Evolutionary conservation across 1,139 yeast genomes (phyloP).

Genomic region (Saccharomyces hybrid): DNA sequence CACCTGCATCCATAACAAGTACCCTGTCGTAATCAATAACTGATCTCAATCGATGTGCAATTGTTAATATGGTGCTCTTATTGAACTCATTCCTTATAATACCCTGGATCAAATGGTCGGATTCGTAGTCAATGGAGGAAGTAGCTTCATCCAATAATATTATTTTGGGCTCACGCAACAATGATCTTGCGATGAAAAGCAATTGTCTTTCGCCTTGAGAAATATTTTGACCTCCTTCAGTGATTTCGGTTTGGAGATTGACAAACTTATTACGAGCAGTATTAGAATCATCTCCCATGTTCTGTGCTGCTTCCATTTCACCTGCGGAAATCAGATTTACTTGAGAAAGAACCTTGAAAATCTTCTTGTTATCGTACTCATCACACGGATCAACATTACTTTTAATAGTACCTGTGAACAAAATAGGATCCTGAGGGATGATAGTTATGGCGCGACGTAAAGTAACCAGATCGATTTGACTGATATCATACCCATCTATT

Average conservation of each 20-base stretch:
- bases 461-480: constrained; percentile 63
- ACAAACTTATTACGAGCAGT: constrained; percentile 51
- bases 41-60: constrained; percentile 85
- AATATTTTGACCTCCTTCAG: constrained; percentile 80
- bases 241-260: constrained; percentile 50
- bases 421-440: constrained; percentile 85
- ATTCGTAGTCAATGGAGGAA: constrained; percentile 82
- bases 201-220: constrained; percentile 93
- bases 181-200: constrained; percentile 78
- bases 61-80: constrained; percentile 71
- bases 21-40: constrained; percentile 85
- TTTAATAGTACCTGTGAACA: constrained; percentile 72
- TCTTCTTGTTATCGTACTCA: constrained; percentile 56
- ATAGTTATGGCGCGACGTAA: constrained; percentile 74
- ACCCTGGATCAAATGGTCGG: constrained; percentile 77
- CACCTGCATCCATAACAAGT: constrained; percentile 80
- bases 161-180: constrained; percentile 71
- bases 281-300: constrained; percentile 16
- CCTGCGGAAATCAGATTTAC: constrained; percentile 53
- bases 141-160: constrained; percentile 86
- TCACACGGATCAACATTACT: constrained; percentile 70
- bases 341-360: constrained; percentile 70
- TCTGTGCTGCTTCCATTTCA: constrained; percentile 15
- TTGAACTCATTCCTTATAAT: constrained; percentile 79
- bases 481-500: constrained; percentile 82